Base-by-base conservation (phyloP, 2,329 filamentous ascomycete species). In the Alternaria panax region DNA sequence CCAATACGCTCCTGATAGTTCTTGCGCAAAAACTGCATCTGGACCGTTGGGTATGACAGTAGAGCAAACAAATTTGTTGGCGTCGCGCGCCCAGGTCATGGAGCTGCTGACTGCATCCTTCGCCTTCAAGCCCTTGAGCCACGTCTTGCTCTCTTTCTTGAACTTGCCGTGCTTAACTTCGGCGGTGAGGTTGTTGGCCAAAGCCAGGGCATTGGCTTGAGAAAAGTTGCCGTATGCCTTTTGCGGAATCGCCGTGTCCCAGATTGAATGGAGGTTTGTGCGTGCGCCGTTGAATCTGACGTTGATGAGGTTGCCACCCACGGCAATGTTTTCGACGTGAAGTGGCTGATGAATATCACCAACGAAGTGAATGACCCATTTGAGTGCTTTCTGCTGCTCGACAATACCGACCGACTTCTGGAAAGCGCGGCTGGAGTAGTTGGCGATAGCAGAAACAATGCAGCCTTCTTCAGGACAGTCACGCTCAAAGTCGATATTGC, bases 301-400 rank as follows among this genome's bases (percentile, higher is more conserved):
- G 47, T 79, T 74, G 61, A 83, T 79, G 3, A 67, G 70, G 66
- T 83, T 83, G 32, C 80, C 81, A 46, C 81, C 81, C 7, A 79
- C 62, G 7, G 77, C 79, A 14, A 79, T 69, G 40, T 76, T 79
- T 69, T 87, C 84, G 12, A 83, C 82, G 66, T 87, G 85, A 48
- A 96, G 80, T 0, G 90, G 91, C 71, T 93, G 92, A 60, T 87
- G 87, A 25, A 92, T 86, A 73, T 96, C 92, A 57, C 92, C 86
- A 11, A 95, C 79, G 68, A 86, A 84, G 52, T 78, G 83, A 22
- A 86, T 75, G 53, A 86, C 72, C 74, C 83, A 85, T 57, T 80
- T 79, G 20, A 86, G 68, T 0, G 82, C 82, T 48, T 81, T 79
- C 57, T 79, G 77, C 38, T 75, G 73, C 64, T 81, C 75, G 18